Conservation (phyloP, 176 grass and related monocot genomes). For the Saccharum spontaneum region DNA sequence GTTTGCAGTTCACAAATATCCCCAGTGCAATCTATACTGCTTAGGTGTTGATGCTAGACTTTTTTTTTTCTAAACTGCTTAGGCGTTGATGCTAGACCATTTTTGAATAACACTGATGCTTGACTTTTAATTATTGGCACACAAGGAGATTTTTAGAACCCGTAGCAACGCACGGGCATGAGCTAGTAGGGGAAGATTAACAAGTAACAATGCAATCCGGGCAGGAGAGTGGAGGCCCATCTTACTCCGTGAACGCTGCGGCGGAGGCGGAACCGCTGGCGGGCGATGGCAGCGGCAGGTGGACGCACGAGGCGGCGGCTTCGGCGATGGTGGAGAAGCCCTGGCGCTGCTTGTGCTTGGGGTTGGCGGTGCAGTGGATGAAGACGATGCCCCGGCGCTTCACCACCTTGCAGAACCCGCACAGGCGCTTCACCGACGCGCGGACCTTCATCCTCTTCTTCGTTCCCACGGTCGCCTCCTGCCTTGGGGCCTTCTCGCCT, state of each 20-base stretch:
- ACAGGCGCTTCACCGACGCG: constrained; percentile 90
- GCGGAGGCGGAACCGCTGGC: not conserved
- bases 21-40: too few species aligned
- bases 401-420: constrained; percentile 81
- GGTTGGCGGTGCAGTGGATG: constrained; percentile 77
- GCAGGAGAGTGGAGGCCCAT: not conserved
- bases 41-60: too few species aligned
- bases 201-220: not conserved
- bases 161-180: too few species aligned
- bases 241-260: constrained; percentile 44
- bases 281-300: not conserved
- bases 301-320: constrained; percentile 14
- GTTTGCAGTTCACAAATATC: too few species aligned
- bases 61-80: too few species aligned
- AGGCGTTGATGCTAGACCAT: too few species aligned
- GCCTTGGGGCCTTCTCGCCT: not conserved
- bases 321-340: constrained; percentile 82
- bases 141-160: too few species aligned
- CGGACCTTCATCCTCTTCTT: constrained; percentile 83
- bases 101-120: too few species aligned
- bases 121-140: too few species aligned
- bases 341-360: constrained; percentile 98
- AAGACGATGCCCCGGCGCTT: constrained; percentile 91
- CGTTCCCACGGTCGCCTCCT: not conserved
- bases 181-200: not conserved